Evolutionary conservation across 2,329 filamentous ascomycete genomes (phyloP).

Genomic region (Pseudogymnoascus sp.): DNA sequence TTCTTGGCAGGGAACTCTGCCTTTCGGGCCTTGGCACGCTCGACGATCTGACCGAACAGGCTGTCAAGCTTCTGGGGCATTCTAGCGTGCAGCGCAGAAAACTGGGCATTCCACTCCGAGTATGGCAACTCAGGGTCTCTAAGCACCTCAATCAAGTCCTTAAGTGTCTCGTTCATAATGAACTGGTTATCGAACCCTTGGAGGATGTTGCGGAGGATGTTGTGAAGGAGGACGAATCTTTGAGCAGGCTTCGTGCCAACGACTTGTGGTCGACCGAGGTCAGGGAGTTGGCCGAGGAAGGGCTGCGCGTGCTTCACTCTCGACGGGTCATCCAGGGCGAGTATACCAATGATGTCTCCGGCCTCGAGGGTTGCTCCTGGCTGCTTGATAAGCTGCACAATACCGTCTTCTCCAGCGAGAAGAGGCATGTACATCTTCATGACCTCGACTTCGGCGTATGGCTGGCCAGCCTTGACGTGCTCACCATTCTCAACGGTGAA

Average conservation of each 20-base stretch:
- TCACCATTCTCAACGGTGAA: conserved; percentile 93
- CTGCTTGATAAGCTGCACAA: conserved; percentile 98
- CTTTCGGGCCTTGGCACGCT: conserved; percentile 69
- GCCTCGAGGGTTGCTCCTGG: conserved; percentile 95
- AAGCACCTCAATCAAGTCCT: conserved; percentile 83
- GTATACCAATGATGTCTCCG: conserved; percentile 95
- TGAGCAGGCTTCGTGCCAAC: conserved; percentile 89
- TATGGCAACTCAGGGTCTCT: conserved; percentile 86
- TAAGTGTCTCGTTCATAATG: conserved; percentile 81
- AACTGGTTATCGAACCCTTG: conserved; percentile 95
- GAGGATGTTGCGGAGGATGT: conserved; percentile 79
- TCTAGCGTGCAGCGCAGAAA: conserved; percentile 90
- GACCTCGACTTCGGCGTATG: conserved; percentile 96
- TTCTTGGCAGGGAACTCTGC: conserved; percentile 89
- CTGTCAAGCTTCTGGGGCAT: conserved; percentile 92
- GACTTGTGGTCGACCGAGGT: conserved; percentile 77
- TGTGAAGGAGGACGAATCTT: conserved; percentile 69
- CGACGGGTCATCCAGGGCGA: conserved; percentile 88
- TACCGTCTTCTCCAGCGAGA: conserved; percentile 86
- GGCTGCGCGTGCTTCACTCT: conserved; percentile 95
- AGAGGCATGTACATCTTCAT: conserved; percentile 99
- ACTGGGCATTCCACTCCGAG: conserved; percentile 92
- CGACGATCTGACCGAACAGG: conserved; percentile 75
- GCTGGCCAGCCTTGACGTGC: conserved; percentile 84
- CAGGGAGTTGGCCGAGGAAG: conserved; percentile 84